Evolutionary conservation across 1,139 yeast genomes (phyloP).

Genomic region (Suhomyces maxii): DNA sequence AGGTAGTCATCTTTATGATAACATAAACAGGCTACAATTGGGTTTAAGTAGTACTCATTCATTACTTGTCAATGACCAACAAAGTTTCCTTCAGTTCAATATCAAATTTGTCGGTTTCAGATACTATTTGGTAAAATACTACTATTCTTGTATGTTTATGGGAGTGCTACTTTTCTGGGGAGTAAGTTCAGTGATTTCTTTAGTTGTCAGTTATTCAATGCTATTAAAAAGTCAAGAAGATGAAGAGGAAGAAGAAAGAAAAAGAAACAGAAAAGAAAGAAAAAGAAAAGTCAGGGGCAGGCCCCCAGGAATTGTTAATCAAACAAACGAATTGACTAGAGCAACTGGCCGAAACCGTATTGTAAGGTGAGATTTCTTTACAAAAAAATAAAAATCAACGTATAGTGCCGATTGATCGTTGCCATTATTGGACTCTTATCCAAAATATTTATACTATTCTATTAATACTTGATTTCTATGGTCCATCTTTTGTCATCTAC

Average conservation of each 20-base stretch:
- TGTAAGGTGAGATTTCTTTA: not conserved
- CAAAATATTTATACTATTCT: too few relatives aligned
- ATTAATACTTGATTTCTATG: too few relatives aligned
- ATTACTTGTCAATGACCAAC: conserved; percentile 10
- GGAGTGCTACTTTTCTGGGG: conserved; percentile 56
- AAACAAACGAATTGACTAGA: not conserved
- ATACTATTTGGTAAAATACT: conserved; percentile 54
- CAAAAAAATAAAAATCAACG: too few relatives aligned
- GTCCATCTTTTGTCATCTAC: too few relatives aligned
- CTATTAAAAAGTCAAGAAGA: conserved; percentile 1
- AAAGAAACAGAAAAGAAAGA: not conserved
- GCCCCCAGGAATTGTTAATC: not conserved
- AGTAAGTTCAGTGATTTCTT: conserved; percentile 31
- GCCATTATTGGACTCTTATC: too few relatives aligned
- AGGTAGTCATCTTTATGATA: conserved; percentile 10
- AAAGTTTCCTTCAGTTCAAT: conserved; percentile 12
- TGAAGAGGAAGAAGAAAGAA: too few relatives aligned
- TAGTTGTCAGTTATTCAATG: conserved; percentile 26
- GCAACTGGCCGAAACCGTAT: not conserved
- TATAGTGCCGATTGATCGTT: too few relatives aligned
- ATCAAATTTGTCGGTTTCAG: conserved; percentile 45
- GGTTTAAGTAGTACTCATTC: not conserved
- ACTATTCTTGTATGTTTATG: conserved; percentile 42
- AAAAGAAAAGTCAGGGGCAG: conserved; percentile 1
- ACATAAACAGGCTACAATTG: conserved; percentile 7